A percentile compares a stretch with the other conserved stretches of the same genome.
Conservation (phyloP, 1,284 basidiomycete species). For the Malassezia nana region DNA sequence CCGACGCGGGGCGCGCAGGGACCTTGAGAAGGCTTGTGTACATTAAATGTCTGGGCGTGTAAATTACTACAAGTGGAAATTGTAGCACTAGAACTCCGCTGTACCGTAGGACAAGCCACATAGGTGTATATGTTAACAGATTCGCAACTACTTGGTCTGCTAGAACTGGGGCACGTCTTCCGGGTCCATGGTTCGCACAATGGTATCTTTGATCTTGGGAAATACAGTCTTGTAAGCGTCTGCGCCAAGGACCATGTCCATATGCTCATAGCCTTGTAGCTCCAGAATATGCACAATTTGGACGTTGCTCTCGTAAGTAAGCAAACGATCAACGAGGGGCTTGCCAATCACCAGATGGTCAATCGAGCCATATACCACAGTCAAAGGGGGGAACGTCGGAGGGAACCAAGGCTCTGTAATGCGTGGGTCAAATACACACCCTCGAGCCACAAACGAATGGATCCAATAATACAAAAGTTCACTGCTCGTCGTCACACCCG, state of each 20-base stretch:
- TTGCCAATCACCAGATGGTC: slow-evolving; percentile 46
- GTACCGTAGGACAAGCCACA: slow-evolving; percentile 1
- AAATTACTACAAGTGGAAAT: background rate
- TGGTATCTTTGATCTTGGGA: slow-evolving; percentile 44
- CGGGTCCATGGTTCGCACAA: slow-evolving; percentile 33
- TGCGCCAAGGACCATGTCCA: slow-evolving; percentile 43
- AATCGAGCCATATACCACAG: slow-evolving; percentile 41
- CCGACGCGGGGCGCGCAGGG: background rate
- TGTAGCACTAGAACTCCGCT: slow-evolving; percentile 1
- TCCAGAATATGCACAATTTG: slow-evolving; percentile 46
- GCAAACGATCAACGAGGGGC: slow-evolving; percentile 38
- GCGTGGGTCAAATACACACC: slow-evolving; percentile 47
- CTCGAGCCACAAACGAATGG: slow-evolving; percentile 39
- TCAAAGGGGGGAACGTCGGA: slow-evolving; percentile 39
- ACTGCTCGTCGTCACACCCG: slow-evolving; percentile 37
- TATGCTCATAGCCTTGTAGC: slow-evolving; percentile 44
- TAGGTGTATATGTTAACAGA: background rate
- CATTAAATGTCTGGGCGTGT: slow-evolving; percentile 1
- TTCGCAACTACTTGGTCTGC: background rate
- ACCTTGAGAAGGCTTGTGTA: background rate
- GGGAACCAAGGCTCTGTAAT: slow-evolving; percentile 44
- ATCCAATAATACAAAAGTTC: slow-evolving; percentile 48
- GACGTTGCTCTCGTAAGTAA: slow-evolving; percentile 38
- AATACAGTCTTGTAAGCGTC: slow-evolving; percentile 41
- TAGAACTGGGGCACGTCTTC: slow-evolving; percentile 20